Conservation (phyloP, 495 filamentous ascomycete genomes). For the Penicillium nucicola region DNA sequence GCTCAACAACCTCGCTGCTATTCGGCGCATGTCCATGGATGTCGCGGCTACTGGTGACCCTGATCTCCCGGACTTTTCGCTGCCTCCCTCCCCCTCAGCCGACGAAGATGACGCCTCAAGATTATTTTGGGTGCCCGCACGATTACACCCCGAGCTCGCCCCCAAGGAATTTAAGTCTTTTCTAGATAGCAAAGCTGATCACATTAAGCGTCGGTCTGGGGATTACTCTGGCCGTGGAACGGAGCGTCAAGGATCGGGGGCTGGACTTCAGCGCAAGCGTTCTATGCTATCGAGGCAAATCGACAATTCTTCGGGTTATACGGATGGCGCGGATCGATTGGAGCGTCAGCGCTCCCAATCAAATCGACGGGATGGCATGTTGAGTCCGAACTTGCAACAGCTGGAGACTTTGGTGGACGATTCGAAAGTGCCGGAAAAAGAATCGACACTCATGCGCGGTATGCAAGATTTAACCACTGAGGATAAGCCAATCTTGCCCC, state of each 20-base stretch:
- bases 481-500: conserved; percentile 84
- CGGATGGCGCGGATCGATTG: conserved; percentile 83
- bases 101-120: conserved; percentile 86
- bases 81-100: conserved; percentile 65
- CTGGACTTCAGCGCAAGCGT: conserved; percentile 77
- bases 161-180: conserved; percentile 97
- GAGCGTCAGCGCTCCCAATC: conserved; percentile 69
- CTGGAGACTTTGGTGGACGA: conserved; percentile 81
- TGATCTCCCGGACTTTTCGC: conserved; percentile 83
- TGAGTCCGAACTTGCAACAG: conserved; percentile 60
- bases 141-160: conserved; percentile 90
- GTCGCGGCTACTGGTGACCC: conserved; percentile 87
- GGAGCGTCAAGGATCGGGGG: conserved; percentile 56
- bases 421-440: conserved; percentile 54
- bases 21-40: conserved; percentile 98
- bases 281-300: conserved; percentile 95
- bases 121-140: conserved; percentile 93
- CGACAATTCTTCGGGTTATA: conserved; percentile 70
- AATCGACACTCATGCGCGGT: conserved; percentile 26
- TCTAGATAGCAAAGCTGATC: conserved; percentile 84
- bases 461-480: conserved; percentile 55
- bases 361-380: conserved; percentile 48
- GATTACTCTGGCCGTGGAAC: conserved; percentile 63
- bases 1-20: conserved; percentile 88
- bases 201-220: conserved; percentile 80